These are phyloP conservation scores for Exophiala lecanii-corni DNA, from an alignment of 2,329 filamentous ascomycete genomes.

Conservation along the genomic window DNA sequence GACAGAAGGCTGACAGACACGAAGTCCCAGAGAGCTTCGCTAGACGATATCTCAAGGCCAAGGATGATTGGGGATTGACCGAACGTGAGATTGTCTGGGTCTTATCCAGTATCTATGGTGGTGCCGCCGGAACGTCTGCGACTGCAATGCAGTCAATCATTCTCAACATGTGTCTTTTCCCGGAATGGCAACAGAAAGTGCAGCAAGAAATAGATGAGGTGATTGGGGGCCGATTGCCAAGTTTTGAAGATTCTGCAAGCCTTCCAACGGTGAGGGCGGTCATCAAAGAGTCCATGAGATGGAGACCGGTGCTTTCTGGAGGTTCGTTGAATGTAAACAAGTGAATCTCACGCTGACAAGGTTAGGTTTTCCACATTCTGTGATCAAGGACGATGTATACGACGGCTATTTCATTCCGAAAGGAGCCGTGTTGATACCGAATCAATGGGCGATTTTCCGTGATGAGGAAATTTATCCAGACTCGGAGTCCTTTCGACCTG, in stretches of 20 bases:
- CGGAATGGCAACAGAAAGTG: constrained; percentile 24
- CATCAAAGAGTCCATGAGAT: constrained; percentile 41
- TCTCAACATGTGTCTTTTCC: constrained; percentile 29
- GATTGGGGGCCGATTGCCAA: constrained; percentile 29
- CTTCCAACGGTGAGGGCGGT: constrained; percentile 37
- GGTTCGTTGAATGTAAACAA: constrained; percentile 9
- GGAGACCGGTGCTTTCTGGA: constrained; percentile 34
- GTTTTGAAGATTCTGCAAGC: constrained; percentile 33
- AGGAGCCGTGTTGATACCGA: constrained; percentile 44
- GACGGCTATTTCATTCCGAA: constrained; percentile 47
- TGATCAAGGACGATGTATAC: constrained; percentile 46
- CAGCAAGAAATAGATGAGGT: constrained; percentile 35
- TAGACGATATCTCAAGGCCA: constrained; percentile 25
- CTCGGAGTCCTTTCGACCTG: constrained; percentile 24
- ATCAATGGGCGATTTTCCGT: constrained; percentile 34
- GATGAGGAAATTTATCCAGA: constrained; percentile 27
- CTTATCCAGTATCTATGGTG: constrained; percentile 31
- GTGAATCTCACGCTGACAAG: too few species aligned
- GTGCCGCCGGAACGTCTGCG: constrained; percentile 30
- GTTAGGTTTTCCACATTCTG: constrained; percentile 47
- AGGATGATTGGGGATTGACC: constrained; percentile 26
- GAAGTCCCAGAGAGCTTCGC: constrained; percentile 11
- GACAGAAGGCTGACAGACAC: constrained; percentile 30
- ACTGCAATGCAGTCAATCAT: constrained; percentile 31
- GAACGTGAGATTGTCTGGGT: constrained; percentile 31